Percentiles rank a stretch among this genome's conserved stretches.
Evolutionary conservation across 73 alveolate species (phyloP).

Genomic region (Paramecium biaurelia): DNA sequence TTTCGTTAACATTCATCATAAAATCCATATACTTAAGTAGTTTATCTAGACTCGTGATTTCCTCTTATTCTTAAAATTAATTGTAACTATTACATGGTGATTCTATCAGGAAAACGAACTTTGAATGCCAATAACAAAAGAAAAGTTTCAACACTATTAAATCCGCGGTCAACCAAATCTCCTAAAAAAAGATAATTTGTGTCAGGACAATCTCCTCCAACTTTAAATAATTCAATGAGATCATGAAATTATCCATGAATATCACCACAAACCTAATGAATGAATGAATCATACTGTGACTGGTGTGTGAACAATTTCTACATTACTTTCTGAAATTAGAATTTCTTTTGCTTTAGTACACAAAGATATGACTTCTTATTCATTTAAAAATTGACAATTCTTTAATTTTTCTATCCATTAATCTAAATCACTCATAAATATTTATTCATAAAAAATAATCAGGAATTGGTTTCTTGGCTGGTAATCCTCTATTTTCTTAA

Average conservation of each 20-base stretch:
- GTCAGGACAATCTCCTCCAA: conserved; percentile 72
- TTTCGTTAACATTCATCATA: conserved; percentile 91
- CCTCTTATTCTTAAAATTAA: conserved; percentile 65
- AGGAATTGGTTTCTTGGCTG: conserved; percentile 98
- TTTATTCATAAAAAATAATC: conserved; percentile 94
- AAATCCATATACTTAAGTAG: conserved; percentile 93
- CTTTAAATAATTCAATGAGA: conserved; percentile 76
- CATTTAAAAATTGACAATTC: conserved; percentile 81
- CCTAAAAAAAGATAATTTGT: conserved; percentile 87
- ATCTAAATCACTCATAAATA: conserved; percentile 64
- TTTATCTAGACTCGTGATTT: conserved; percentile 87
- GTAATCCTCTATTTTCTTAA: conserved; percentile 94
- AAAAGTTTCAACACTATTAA: conserved; percentile 90
- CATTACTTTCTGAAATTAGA: conserved; percentile 82
- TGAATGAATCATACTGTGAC: conserved; percentile 66
- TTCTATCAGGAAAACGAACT: conserved; percentile 82
- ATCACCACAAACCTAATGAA: conserved; percentile 76
- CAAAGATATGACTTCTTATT: conserved; percentile 76
- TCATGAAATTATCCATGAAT: conserved; percentile 89
- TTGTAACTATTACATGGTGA: conserved; percentile 48
- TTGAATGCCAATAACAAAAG: conserved; percentile 78
- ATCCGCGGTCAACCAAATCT: conserved; percentile 89
- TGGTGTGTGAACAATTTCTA: conserved; percentile 80
- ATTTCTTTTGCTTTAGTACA: conserved; percentile 86
- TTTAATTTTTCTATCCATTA: conserved; percentile 72